phyloP scores from a whole-genome alignment of 2,329 filamentous ascomycete genomes.

The Alternaria incomplexa region DNA sequence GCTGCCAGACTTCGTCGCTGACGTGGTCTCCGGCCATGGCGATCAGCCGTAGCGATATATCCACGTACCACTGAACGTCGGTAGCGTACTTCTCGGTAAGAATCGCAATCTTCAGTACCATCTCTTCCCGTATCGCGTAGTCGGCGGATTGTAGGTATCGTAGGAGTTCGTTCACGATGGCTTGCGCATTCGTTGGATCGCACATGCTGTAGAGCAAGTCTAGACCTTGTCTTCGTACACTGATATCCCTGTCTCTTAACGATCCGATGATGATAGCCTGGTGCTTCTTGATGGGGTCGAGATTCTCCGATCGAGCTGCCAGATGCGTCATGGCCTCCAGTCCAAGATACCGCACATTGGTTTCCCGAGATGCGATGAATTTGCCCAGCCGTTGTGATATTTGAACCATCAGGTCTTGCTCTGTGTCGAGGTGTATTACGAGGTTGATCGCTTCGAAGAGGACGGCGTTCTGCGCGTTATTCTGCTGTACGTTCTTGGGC shows the following conservation, averaged over 20 bases:
- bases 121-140: slow-evolving; percentile 97
- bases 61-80: slow-evolving; percentile 98
- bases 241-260: slow-evolving; percentile 93
- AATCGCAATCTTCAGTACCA: slow-evolving; percentile 99
- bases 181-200: slow-evolving; percentile 89
- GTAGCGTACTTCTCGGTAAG: slow-evolving; percentile 98
- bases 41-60: slow-evolving; percentile 92
- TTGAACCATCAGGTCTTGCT: slow-evolving; percentile 93
- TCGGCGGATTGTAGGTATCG: slow-evolving; percentile 96
- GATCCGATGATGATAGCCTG: slow-evolving; percentile 96
- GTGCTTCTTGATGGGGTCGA: slow-evolving; percentile 97
- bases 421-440: slow-evolving; percentile 95
- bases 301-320: slow-evolving; percentile 87
- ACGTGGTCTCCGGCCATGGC: slow-evolving; percentile 98
- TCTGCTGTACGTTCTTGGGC: slow-evolving; percentile 98
- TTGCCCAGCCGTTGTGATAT: slow-evolving; percentile 90
- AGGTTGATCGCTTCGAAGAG: slow-evolving; percentile 98
- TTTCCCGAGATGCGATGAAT: slow-evolving; percentile 96
- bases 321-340: slow-evolving; percentile 98
- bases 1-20: slow-evolving; percentile 98
- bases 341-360: slow-evolving; percentile 94
- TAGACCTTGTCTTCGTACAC: slow-evolving; percentile 91
- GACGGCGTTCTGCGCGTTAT: slow-evolving; percentile 97
- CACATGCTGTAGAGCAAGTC: slow-evolving; percentile 99
- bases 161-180: slow-evolving; percentile 90